Evolutionary conservation across 2,329 filamentous ascomycete genomes (phyloP), one percentile per base, ranked within the genome.

Genomic region (Fusarium hostae): DNA sequence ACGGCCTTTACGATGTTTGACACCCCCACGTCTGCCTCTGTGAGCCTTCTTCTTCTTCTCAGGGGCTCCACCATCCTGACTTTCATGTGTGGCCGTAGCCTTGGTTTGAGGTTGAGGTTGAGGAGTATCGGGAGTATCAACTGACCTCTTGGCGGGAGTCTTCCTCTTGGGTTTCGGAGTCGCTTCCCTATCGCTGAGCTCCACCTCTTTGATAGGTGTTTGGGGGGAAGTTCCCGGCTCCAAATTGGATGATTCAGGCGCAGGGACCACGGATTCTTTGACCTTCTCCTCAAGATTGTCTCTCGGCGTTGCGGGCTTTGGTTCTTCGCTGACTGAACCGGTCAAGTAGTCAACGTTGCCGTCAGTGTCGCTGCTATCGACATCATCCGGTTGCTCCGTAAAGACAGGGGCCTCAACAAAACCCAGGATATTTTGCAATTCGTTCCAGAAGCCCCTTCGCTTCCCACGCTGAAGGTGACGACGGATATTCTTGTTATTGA

Each of bases 1-100:
- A 60, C 86, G 86, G 18, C 84, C 85, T 71, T 88, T 90, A 68
- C 89, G 88, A 66, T 92, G 90, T 78, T 91, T 91, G 22, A 88
- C 87, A 4, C 92, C 92, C 26, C 92, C 92, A 51, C 92, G 87
- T n/a, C 89, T 86, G 7, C 92, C 92, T 60, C 92, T 86, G 60
- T 92, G 91, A 0, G 88, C 86, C 78, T 91, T 93, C 77, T 89
- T 91, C 79, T 91, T 91, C 75, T 90, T 91, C 20, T 87, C 85
- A 58, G 56, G 75, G 58, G 55, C 63, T 20, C 60, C 54, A 1
- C 59, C 58, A 40, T 61, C 62, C 41, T 72, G 73, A 15, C 35
- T 70, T 35, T 39, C 59, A 16, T 43, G 57, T 9, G 32, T 15
- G 13, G 60, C 28, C 22, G 54, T 35, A 41, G 20, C 44, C 39